Evolutionary conservation across 768 basidiomycete species (phyloP), one percentile per base, ranked within the genome.

Genomic region (Leccinum boreale): DNA sequence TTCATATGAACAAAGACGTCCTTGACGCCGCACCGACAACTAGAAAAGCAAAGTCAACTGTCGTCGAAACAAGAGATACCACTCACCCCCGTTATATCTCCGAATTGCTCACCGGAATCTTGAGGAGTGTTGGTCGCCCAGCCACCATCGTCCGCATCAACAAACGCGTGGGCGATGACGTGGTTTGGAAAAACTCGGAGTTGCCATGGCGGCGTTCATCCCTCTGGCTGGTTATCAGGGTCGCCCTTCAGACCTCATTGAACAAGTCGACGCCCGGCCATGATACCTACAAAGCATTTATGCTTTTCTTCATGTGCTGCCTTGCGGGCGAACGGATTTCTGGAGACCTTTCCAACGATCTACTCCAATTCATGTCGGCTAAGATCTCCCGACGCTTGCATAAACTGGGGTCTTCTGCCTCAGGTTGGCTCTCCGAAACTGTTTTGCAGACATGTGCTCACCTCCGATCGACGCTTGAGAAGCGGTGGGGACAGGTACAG

Each of bases 181-280:
- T 50, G 5, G 50, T 33, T 19, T 50, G 50, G 50, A 50, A 17
- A 19, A 52, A 68, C 11, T 65, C 75, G 3, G 47, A 57, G 8
- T 69, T 70, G 10, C 42, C 81, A 73, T 83, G 81, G 81, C 66
- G 82, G 28, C 70, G 82, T 39, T 78, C 79, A 10, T 67, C 78
- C 0, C 66, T 79, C 11, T 83, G 81, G 81, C 74, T 81, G 8
- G 62, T 79, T 17, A 64, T 79, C 39, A 77, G 80, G 9, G 76
- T 82, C 1, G 71, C 73, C 0, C 56, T 79, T 23, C 78, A 80
- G 62, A 76, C 71, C 0, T 71, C 74, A 0, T 65, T 74, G 29
- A 53, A 50, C 24, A 56, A 57, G 48, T 61, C 62, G 29, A 49
- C 19, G 50, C n/a, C 55, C 8, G 67, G 61, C 6, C 19, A 29